Conservation (phyloP, 768 basidiomycete species). For the Trametes elegans region DNA sequence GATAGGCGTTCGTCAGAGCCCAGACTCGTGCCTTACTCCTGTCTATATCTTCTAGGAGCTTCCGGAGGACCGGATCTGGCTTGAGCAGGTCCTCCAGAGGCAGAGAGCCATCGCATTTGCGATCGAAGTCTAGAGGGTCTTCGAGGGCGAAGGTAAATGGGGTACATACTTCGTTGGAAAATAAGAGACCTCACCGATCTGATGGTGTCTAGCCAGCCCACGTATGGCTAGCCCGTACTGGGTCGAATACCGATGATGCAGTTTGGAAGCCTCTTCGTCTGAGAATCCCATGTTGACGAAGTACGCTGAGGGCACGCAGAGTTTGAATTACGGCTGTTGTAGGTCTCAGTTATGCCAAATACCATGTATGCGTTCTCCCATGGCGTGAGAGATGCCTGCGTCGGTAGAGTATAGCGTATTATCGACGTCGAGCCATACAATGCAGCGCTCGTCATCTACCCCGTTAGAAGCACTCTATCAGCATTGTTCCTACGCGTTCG, state of each 20-base stretch:
- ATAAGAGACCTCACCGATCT: slow-evolving; percentile 52
- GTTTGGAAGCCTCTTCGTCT: slow-evolving; percentile 62
- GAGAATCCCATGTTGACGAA: slow-evolving; percentile 68
- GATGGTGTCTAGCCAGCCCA: slow-evolving; percentile 72
- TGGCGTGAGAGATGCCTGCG: slow-evolving; percentile 70
- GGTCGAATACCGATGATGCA: slow-evolving; percentile 73
- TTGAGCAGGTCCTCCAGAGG: slow-evolving; percentile 79
- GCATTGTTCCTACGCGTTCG: not conserved
- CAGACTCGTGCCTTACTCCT: slow-evolving; percentile 75
- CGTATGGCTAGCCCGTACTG: slow-evolving; percentile 83
- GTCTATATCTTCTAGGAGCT: slow-evolving; percentile 78
- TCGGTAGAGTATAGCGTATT: slow-evolving; percentile 84
- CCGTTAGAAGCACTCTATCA: not conserved
- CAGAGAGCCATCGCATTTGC: slow-evolving; percentile 78
- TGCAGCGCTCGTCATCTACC: slow-evolving; percentile 50
- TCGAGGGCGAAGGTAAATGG: too few species aligned
- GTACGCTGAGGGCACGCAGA: slow-evolving; percentile 48
- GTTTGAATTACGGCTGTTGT: not conserved
- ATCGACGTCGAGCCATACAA: slow-evolving; percentile 86
- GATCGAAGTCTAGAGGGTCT: slow-evolving; percentile 85
- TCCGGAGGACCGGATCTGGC: slow-evolving; percentile 57
- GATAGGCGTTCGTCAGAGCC: slow-evolving; percentile 86
- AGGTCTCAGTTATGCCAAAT: slow-evolving; percentile 7
- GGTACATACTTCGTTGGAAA: not conserved
- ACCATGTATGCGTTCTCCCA: slow-evolving; percentile 82